Percentiles rank a stretch among this genome's conserved stretches.
phyloP scores from a whole-genome alignment of 2,329 filamentous ascomycete genomes.

The Orbilia ellipsospora region DNA sequence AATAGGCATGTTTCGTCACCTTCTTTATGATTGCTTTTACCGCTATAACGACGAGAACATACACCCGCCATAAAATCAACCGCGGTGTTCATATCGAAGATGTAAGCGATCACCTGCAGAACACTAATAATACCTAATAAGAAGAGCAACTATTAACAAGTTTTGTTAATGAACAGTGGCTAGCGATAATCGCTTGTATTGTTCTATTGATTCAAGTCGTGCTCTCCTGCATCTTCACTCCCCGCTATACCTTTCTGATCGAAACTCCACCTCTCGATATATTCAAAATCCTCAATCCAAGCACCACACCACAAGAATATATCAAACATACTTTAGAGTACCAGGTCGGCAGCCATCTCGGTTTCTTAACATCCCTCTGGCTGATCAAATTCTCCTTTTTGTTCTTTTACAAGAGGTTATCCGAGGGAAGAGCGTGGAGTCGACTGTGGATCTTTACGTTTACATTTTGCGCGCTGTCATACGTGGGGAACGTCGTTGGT shows the following conservation, averaged over 20 bases:
- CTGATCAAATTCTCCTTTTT: constrained; percentile 52
- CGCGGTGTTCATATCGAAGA: constrained; percentile 49
- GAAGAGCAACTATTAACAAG: background rate
- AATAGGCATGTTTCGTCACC: constrained; percentile 32
- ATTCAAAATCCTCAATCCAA: background rate
- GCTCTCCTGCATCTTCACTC: constrained; percentile 45
- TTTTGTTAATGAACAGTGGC: constrained; percentile 25
- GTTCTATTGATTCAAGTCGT: constrained; percentile 30
- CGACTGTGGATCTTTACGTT: constrained; percentile 52
- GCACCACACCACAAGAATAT: constrained; percentile 4
- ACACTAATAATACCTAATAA: no score
- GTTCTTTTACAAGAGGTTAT: constrained; percentile 51
- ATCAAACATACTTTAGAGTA: constrained; percentile 41
- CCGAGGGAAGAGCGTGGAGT: constrained; percentile 40
- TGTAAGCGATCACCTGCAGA: constrained; percentile 10
- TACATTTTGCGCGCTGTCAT: constrained; percentile 36
- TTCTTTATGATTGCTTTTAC: constrained; percentile 40
- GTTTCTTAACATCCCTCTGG: constrained; percentile 49
- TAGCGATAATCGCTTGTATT: constrained; percentile 25
- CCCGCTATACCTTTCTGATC: constrained; percentile 33
- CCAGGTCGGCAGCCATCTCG: constrained; percentile 44
- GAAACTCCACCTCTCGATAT: background rate
- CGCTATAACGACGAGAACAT: constrained; percentile 34
- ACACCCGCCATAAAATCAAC: constrained; percentile 45
- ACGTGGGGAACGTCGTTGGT: constrained; percentile 44